Percentiles rank a stretch among this genome's conserved stretches.
Evolutionary conservation across 2,329 filamentous ascomycete species (phyloP).

Genomic region (Alternaria longipes): DNA sequence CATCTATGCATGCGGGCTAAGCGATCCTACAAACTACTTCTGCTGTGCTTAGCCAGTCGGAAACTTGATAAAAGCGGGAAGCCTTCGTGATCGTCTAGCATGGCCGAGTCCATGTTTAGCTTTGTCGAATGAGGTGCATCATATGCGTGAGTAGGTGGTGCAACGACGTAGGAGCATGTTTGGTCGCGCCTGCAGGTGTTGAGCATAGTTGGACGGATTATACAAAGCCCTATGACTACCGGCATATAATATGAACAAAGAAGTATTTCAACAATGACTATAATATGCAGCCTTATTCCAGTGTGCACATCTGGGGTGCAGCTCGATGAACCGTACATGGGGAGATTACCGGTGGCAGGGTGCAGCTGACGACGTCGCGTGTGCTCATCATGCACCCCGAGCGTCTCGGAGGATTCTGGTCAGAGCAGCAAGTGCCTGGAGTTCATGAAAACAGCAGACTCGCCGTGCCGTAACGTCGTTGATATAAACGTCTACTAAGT

Average conservation of each 20-base stretch:
- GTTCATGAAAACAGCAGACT: not conserved
- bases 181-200: not conserved
- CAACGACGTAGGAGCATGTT: conserved; percentile 25
- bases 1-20: conserved; percentile 39
- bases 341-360: conserved; percentile 29
- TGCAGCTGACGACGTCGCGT: conserved; percentile 23
- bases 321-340: conserved; percentile 9
- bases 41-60: conserved; percentile 42
- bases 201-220: not conserved
- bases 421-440: conserved; percentile 4
- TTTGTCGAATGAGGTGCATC: conserved; percentile 27
- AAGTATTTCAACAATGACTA: not conserved
- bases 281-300: conserved; percentile 16
- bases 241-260: conserved; percentile 21
- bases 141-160: conserved; percentile 31
- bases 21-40: conserved; percentile 37
- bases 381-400: conserved; percentile 16
- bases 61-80: conserved; percentile 33
- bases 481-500: not conserved
- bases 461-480: not conserved
- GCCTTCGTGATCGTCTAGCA: conserved; percentile 30
- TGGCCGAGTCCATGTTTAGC: conserved; percentile 20
- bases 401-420: conserved; percentile 7
- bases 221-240: not conserved
- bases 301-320: conserved; percentile 17